Percentiles rank a stretch among this genome's conserved stretches.
These are phyloP conservation scores for Kalmusia sp. DNA, from an alignment of 2,329 filamentous ascomycete species.

Conservation along the genomic window DNA sequence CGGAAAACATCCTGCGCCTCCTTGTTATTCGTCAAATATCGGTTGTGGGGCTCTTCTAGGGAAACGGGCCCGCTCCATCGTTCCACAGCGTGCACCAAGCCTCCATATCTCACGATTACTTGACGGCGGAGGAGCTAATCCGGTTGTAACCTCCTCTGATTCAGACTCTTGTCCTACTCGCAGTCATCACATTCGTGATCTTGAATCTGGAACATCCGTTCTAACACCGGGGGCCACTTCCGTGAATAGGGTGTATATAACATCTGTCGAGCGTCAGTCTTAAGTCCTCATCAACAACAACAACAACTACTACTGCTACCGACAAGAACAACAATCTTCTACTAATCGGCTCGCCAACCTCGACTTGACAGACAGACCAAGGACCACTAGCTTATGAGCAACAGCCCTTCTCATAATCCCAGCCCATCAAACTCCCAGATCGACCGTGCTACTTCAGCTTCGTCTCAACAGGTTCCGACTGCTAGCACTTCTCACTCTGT, in stretches of 20 bases:
- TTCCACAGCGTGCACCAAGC: slow-evolving; percentile 25
- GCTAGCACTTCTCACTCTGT: slow-evolving; percentile 13
- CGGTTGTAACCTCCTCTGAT: slow-evolving; percentile 24
- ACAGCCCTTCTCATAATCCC: slow-evolving; percentile 21
- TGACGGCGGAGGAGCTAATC: slow-evolving; percentile 32
- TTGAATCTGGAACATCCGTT: slow-evolving; percentile 16
- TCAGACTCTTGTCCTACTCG: slow-evolving; percentile 20
- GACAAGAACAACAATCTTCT: slow-evolving; percentile 10
- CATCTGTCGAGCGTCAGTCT: slow-evolving; percentile 19
- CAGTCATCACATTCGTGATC: slow-evolving; percentile 33
- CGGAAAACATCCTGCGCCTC: slow-evolving; percentile 19
- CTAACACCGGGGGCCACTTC: slow-evolving; percentile 19
- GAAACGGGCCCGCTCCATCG: slow-evolving; percentile 27
- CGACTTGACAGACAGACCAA: neutral
- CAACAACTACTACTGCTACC: slow-evolving; percentile 11
- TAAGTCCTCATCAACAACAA: slow-evolving; percentile 15
- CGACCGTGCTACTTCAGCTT: slow-evolving; percentile 13
- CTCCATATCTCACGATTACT: slow-evolving; percentile 30
- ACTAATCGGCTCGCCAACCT: neutral
- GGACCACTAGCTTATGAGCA: slow-evolving; percentile 29
- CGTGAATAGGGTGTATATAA: slow-evolving; percentile 31
- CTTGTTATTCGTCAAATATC: slow-evolving; percentile 21
- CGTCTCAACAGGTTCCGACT: slow-evolving; percentile 15
- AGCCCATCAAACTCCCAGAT: slow-evolving; percentile 30
- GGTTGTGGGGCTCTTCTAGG: slow-evolving; percentile 12